Conservation (phyloP, 345 rosid species). For the Lumnitzera littorea region DNA sequence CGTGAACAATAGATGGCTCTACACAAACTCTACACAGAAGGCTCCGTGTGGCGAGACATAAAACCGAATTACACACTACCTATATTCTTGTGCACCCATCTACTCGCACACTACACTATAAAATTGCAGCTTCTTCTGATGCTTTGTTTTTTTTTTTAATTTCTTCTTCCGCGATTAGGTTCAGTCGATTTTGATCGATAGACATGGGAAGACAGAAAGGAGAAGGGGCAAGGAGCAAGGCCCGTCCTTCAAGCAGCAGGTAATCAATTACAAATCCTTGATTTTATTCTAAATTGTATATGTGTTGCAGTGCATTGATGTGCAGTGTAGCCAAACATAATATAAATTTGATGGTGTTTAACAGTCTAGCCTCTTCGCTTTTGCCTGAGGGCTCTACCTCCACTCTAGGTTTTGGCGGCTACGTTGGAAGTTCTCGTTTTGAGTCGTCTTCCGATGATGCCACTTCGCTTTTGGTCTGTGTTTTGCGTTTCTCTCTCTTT, state of each 20-base stretch:
- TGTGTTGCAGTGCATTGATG: too few relatives aligned
- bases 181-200: too few relatives aligned
- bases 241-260: conserved; percentile 99
- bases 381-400: conserved; percentile 60
- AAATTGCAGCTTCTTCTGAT: too few relatives aligned
- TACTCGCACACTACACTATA: too few relatives aligned
- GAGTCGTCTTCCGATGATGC: conserved; percentile 53
- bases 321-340: too few relatives aligned
- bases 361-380: conserved; percentile 70
- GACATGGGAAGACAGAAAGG: conserved; percentile 81
- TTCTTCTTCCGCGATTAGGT: too few relatives aligned
- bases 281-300: conserved; percentile 5
- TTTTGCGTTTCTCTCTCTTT: background rate
- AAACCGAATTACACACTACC: too few relatives aligned
- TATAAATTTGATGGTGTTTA: background rate
- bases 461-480: conserved; percentile 31
- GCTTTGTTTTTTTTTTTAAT: too few relatives aligned
- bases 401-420: conserved; percentile 83
- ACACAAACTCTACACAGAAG: too few relatives aligned
- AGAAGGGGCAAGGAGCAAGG: conserved; percentile 66
- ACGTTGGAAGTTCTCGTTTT: conserved; percentile 72
- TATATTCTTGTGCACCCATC: too few relatives aligned
- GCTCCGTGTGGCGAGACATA: too few relatives aligned
- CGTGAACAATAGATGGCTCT: too few relatives aligned
- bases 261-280: conserved; percentile 5